Base-by-base conservation (phyloP, 495 filamentous ascomycete species). In the Jackrogersella minutella region DNA sequence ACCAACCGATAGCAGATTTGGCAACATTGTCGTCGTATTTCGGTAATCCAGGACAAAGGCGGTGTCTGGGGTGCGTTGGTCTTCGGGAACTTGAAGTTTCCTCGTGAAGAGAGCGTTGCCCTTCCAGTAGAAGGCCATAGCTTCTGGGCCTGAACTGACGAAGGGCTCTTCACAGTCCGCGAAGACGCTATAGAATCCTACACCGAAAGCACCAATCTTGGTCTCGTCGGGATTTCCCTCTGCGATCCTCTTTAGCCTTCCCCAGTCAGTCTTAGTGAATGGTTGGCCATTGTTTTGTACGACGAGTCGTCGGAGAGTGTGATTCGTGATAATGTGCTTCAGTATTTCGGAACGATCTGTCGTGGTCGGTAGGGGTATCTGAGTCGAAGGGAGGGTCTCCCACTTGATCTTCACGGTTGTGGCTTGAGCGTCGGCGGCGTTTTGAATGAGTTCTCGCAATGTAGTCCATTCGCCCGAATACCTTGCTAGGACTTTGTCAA, bases 81-180 rank as follows among this genome's bases (percentile, higher is more conserved):
- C 81, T 46, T 84, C 80, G 3, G 90, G 85, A 5, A 97, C 72
- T 72, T 88, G 87, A 30, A 92, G 78, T 51, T 89, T 86, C 68
- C 92, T 88, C 3, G 96, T 99, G 73, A 95, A 97, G 3, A 99
- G 82, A 5, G 91, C 90, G 75, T 97, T 96, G 14, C 88, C 91
- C 75, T 96, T 97, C 96, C 96, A 99, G 78, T 97, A 98, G 74
- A 99, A 99, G 9, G 94, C 94, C 91, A 99, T 96, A 19, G 92
- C 93, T 72, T 95, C 86, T 50, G 85, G 85, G 1, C 95, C 96
- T 0, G 94, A 97, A 43, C 90, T 92, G 52, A 98, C 89, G 74
- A 98, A 97, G 3, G 96, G 96, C 69, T 97, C 92, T 73, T 99
- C 96, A 73, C 93, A 97, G 72, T 98, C 95, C 63, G 95, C 91